Percentiles rank a stretch among this genome's conserved stretches.
Evolutionary conservation across 331 rosid species (phyloP).

Genomic region (Telfairia occidentalis): DNA sequence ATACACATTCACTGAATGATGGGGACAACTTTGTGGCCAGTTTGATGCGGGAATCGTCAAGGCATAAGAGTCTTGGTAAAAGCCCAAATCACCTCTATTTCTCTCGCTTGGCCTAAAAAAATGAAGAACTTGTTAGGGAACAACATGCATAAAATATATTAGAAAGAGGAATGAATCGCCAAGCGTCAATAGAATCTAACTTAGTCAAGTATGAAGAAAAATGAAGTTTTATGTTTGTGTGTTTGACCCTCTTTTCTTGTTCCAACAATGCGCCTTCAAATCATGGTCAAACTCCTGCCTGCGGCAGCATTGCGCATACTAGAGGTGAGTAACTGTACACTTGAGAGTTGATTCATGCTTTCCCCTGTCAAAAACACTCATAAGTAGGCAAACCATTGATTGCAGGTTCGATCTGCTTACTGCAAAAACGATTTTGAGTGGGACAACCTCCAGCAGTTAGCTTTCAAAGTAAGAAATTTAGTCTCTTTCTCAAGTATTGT

Average conservation of each 20-base stretch:
- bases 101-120: background rate
- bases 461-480: conserved; percentile 36
- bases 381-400: background rate
- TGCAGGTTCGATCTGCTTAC: conserved; percentile 78
- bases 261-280: conserved; percentile 3
- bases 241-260: conserved; percentile 1
- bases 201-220: background rate
- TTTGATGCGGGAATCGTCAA: conserved; percentile 73
- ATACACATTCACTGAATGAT: conserved; percentile 56
- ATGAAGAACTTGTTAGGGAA: background rate
- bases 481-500: background rate
- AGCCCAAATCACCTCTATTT: background rate
- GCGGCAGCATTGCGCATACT: conserved; percentile 70
- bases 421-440: conserved; percentile 85
- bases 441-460: conserved; percentile 65
- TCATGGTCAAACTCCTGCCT: conserved; percentile 11
- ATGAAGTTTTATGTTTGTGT: background rate
- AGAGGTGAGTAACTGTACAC: conserved; percentile 46
- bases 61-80: conserved; percentile 69
- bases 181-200: background rate
- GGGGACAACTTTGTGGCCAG: conserved; percentile 77
- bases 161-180: background rate
- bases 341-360: conserved; percentile 2
- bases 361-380: background rate
- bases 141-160: background rate